Conservation (phyloP, 1,284 basidiomycete species). For the Cronartium quercuum region DNA sequence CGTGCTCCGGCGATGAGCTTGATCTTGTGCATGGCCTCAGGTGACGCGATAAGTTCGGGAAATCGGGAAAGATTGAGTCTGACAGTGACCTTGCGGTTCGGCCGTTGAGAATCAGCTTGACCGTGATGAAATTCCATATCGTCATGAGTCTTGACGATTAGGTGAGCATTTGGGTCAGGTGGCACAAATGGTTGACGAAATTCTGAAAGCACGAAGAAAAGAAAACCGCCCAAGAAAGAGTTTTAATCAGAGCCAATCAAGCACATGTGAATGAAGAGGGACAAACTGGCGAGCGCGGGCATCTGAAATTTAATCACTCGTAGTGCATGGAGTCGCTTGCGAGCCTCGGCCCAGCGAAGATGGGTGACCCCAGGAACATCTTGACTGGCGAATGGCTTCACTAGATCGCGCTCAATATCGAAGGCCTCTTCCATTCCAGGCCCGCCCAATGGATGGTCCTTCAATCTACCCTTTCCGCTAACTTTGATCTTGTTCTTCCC, state of each 20-base stretch:
- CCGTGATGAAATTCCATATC: conserved; percentile 32
- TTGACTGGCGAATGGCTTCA: conserved; percentile 20
- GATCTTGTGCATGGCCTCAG: conserved; percentile 27
- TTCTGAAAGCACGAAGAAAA: background rate
- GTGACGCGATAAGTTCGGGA: background rate
- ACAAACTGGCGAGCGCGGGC: conserved; percentile 10
- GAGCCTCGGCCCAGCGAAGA: conserved; percentile 19
- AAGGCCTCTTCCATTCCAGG: conserved; percentile 34
- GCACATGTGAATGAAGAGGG: background rate
- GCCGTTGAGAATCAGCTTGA: conserved; percentile 14
- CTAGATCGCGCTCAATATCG: conserved; percentile 22
- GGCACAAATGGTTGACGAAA: conserved; percentile 30
- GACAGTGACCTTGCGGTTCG: conserved; percentile 25
- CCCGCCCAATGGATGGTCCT: conserved; percentile 29
- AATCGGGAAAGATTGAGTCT: conserved; percentile 11
- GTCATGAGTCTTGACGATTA: conserved; percentile 19
- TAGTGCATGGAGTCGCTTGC: conserved; percentile 20
- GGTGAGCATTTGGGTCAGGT: conserved; percentile 18
- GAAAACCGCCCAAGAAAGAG: background rate
- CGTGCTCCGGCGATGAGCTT: conserved; percentile 15
- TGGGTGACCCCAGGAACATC: conserved; percentile 27
- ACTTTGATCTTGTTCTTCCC: conserved; percentile 39
- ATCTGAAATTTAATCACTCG: conserved; percentile 26
- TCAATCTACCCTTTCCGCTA: conserved; percentile 18
- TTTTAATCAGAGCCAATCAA: background rate